A percentile compares a stretch with the other conserved stretches of the same genome.
Conservation (phyloP, 257 asterid genomes). For the Lantana camara region DNA sequence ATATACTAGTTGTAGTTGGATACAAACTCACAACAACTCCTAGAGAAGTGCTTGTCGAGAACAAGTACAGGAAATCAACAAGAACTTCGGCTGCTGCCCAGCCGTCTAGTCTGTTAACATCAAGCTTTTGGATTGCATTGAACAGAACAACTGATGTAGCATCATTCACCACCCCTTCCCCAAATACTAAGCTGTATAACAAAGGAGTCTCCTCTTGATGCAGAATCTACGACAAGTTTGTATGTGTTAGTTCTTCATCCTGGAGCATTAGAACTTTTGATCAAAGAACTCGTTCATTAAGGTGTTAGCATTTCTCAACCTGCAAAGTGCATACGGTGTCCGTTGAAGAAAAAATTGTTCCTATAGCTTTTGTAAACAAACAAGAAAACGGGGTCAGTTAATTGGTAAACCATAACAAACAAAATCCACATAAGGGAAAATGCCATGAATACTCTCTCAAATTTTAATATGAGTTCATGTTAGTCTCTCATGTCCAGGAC, state of each 20-base stretch:
- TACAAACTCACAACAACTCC: slow-evolving; percentile 73
- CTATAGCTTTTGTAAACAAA: slow-evolving; percentile 53
- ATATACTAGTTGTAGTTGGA: background rate
- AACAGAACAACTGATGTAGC: slow-evolving; percentile 95
- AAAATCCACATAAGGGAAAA: too few species aligned
- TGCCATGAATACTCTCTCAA: too few species aligned
- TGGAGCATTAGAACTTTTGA: slow-evolving; percentile 8
- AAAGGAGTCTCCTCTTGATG: slow-evolving; percentile 96
- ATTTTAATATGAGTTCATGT: too few species aligned
- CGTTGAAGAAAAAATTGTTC: slow-evolving; percentile 88
- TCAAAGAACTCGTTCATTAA: slow-evolving; percentile 13
- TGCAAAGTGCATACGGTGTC: slow-evolving; percentile 98
- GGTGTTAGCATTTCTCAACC: slow-evolving; percentile 40
- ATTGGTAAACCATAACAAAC: slow-evolving; percentile 1
- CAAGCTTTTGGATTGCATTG: slow-evolving; percentile 88
- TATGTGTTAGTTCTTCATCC: background rate
- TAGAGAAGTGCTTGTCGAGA: slow-evolving; percentile 87
- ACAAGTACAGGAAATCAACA: slow-evolving; percentile 72
- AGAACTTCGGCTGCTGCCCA: slow-evolving; percentile 61
- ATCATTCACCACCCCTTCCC: slow-evolving; percentile 98
- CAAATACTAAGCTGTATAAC: slow-evolving; percentile 91
- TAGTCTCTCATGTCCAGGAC: too few species aligned
- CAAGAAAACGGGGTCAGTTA: slow-evolving; percentile 14
- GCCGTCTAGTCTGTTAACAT: slow-evolving; percentile 59
- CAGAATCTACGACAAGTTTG: slow-evolving; percentile 55